These are phyloP conservation scores for Lachancea dasiensis DNA, from an alignment of 805 yeast genomes.

Conservation along the genomic window DNA sequence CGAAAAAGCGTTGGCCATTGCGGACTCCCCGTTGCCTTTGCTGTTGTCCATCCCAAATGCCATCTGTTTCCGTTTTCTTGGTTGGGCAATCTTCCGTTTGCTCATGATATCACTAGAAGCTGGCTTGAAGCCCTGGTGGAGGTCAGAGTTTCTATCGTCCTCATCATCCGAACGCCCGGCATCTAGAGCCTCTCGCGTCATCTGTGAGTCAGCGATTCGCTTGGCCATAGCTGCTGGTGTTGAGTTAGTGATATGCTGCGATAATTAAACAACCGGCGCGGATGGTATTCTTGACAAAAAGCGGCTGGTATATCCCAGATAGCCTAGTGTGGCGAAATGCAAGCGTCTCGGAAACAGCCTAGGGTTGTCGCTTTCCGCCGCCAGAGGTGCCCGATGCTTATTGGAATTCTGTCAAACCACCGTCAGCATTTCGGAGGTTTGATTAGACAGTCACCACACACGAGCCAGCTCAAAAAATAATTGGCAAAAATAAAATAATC, in stretches of 20 bases:
- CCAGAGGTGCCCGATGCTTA: too few species aligned
- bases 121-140: constrained; percentile 20
- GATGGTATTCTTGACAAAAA: too few species aligned
- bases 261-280: too few species aligned
- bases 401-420: too few species aligned
- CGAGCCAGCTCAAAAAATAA: background rate
- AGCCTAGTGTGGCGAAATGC: too few species aligned
- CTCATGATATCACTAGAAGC: constrained; percentile 64
- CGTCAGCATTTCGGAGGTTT: too few species aligned
- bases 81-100: constrained; percentile 61
- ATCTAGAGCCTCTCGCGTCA: constrained; percentile 45
- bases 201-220: constrained; percentile 60
- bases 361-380: too few species aligned
- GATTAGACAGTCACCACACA: background rate
- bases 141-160: constrained; percentile 34
- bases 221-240: too few species aligned
- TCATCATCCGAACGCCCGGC: constrained; percentile 30
- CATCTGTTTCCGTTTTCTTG: constrained; percentile 37
- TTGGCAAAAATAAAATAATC: constrained; percentile 11
- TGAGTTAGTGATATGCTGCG: too few species aligned
- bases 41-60: constrained; percentile 10
- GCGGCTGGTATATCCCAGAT: too few species aligned
- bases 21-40: constrained; percentile 11
- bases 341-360: too few species aligned
- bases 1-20: constrained; percentile 18